Evolutionary conservation across 768 basidiomycete species (phyloP).

Genomic region (Amanita rubescens): DNA sequence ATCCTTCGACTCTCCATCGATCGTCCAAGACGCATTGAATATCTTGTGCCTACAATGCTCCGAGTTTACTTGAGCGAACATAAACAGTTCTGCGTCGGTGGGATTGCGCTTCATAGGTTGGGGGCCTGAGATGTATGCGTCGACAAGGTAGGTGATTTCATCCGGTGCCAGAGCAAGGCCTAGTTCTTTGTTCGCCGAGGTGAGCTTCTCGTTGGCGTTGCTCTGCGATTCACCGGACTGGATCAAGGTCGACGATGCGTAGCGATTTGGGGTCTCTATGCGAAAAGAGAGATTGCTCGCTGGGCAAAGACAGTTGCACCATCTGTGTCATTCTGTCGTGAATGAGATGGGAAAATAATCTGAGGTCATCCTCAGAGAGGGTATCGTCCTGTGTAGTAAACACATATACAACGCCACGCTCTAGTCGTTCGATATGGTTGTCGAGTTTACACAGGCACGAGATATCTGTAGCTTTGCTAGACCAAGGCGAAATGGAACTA

Average conservation of each 20-base stretch:
- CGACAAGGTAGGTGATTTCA: constrained; percentile 88
- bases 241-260: constrained; percentile 58
- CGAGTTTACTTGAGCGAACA: constrained; percentile 99
- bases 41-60: constrained; percentile 99
- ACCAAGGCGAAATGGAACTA: constrained; percentile 97
- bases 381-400: constrained; percentile 39
- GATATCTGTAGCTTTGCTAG: constrained; percentile 97
- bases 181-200: constrained; percentile 70
- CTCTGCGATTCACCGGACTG: constrained; percentile 18
- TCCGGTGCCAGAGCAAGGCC: constrained; percentile 87
- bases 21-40: constrained; percentile 95
- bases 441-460: constrained; percentile 79
- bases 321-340: constrained; percentile 97
- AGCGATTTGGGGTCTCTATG: constrained; percentile 63
- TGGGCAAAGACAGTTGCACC: constrained; percentile 52
- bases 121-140: constrained; percentile 74
- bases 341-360: constrained; percentile 57
- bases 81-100: constrained; percentile 97
- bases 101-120: constrained; percentile 73
- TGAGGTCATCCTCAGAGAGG: constrained; percentile 41
- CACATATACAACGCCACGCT: constrained; percentile 72
- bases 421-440: constrained; percentile 66
- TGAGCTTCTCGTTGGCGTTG: constrained; percentile 55
- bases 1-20: constrained; percentile 61
- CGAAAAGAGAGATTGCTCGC: constrained; percentile 47